These are phyloP conservation scores for Pinus taeda DNA, from an alignment of 75 land plant genomes.

Conservation along the genomic window DNA sequence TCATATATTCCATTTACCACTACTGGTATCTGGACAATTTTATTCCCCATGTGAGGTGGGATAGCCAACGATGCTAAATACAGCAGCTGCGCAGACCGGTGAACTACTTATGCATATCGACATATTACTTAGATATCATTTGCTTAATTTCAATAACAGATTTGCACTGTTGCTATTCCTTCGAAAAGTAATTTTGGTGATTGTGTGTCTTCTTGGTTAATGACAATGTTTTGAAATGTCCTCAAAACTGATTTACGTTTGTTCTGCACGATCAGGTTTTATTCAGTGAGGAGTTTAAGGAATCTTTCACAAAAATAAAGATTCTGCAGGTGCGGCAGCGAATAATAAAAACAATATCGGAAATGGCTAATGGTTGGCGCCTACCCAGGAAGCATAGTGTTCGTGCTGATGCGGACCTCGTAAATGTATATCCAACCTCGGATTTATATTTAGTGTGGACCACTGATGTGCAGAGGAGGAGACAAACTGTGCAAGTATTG, in stretches of 20 bases:
- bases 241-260: not conserved
- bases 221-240: not conserved
- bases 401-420: constrained; percentile 18
- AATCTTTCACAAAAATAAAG: constrained; percentile 33
- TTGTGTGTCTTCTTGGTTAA: too few species aligned
- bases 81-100: too few species aligned
- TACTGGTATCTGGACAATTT: too few species aligned
- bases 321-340: constrained; percentile 13
- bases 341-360: constrained; percentile 30
- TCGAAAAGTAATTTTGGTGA: too few species aligned
- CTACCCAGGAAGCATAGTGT: constrained; percentile 15
- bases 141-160: too few species aligned
- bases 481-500: constrained; percentile 40
- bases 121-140: too few species aligned
- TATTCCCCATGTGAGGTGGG: too few species aligned
- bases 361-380: constrained; percentile 54
- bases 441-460: constrained; percentile 46
- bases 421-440: constrained; percentile 35
- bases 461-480: constrained; percentile 41
- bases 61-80: too few species aligned
- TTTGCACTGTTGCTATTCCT: too few species aligned
- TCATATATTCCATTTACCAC: too few species aligned
- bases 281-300: constrained; percentile 53
- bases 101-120: too few species aligned
- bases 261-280: constrained; percentile 32